Evolutionary conservation across 768 basidiomycete genomes (phyloP).

Genomic region (Multifurca ochricompacta): DNA sequence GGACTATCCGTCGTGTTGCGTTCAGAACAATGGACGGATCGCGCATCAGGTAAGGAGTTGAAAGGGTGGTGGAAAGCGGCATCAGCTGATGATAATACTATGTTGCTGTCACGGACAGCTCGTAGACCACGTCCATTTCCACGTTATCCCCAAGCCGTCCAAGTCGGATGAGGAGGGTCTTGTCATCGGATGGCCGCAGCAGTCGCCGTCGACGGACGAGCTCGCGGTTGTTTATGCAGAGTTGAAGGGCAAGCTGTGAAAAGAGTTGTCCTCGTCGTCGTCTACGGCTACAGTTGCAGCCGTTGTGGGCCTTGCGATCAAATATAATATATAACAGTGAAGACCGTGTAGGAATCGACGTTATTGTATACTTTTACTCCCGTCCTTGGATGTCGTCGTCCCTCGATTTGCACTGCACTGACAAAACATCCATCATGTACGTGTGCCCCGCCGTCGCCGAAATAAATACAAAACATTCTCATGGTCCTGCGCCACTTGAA

Average conservation of each 20-base stretch:
- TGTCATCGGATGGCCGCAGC: conserved; percentile 71
- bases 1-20: not conserved
- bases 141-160: conserved; percentile 87
- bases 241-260: conserved; percentile 46
- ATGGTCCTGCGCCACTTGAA: too few relatives aligned
- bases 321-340: too few relatives aligned
- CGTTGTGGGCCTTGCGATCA: too few relatives aligned
- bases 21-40: conserved; percentile 61
- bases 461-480: too few relatives aligned
- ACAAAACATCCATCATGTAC: too few relatives aligned
- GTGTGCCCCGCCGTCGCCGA: too few relatives aligned
- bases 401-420: too few relatives aligned
- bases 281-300: too few relatives aligned
- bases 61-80: too few relatives aligned
- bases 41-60: conserved; percentile 35
- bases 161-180: conserved; percentile 61
- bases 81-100: not conserved
- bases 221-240: conserved; percentile 51
- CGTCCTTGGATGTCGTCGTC: too few relatives aligned
- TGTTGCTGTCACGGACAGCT: conserved; percentile 30
- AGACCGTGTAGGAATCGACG: too few relatives aligned
- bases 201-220: conserved; percentile 54
- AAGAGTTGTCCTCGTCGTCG: not conserved
- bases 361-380: too few relatives aligned
- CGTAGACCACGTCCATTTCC: conserved; percentile 88